Percentiles rank a stretch among this genome's conserved stretches.
phyloP scores from a whole-genome alignment of 139 green algal species.

The Ettlia oleoabundans region DNA sequence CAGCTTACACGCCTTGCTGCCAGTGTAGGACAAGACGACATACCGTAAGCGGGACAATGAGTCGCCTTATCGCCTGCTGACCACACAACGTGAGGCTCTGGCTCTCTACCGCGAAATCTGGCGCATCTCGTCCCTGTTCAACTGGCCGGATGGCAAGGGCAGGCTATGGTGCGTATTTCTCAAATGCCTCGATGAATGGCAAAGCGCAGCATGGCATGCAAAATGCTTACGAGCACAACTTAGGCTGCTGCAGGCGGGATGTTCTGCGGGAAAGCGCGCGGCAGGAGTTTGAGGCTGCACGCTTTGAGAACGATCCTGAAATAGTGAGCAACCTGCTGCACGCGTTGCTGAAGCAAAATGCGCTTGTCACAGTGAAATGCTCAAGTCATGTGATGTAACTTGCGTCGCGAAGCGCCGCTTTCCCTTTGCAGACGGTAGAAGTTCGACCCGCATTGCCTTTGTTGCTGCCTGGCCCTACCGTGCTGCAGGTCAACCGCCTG shows the following conservation, averaged over 20 bases:
- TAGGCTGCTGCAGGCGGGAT: constrained; percentile 50
- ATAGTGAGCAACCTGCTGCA: constrained; percentile 26
- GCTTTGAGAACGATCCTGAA: constrained; percentile 52
- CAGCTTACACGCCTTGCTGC: neutral
- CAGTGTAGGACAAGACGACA: constrained; percentile 16
- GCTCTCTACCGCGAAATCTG: constrained; percentile 40
- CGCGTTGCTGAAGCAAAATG: neutral
- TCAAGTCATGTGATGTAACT: no score
- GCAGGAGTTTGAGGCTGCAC: constrained; percentile 56
- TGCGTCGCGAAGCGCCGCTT: no score
- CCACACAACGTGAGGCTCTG: constrained; percentile 31
- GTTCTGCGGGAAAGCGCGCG: constrained; percentile 54
- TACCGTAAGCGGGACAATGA: constrained; percentile 7
- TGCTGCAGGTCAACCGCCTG: constrained; percentile 51
- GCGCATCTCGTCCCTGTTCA: constrained; percentile 21
- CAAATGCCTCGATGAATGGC: no score
- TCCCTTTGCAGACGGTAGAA: no score
- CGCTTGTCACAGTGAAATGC: neutral
- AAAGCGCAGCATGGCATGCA: no score
- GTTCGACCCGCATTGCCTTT: no score
- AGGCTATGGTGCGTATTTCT: constrained; percentile 32
- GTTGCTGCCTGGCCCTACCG: no score
- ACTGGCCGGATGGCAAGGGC: constrained; percentile 15
- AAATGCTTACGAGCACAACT: neutral
- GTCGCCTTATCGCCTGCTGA: constrained; percentile 18